These are phyloP conservation scores for Vararia minispora DNA, from an alignment of 768 basidiomycete genomes.

Conservation along the genomic window DNA sequence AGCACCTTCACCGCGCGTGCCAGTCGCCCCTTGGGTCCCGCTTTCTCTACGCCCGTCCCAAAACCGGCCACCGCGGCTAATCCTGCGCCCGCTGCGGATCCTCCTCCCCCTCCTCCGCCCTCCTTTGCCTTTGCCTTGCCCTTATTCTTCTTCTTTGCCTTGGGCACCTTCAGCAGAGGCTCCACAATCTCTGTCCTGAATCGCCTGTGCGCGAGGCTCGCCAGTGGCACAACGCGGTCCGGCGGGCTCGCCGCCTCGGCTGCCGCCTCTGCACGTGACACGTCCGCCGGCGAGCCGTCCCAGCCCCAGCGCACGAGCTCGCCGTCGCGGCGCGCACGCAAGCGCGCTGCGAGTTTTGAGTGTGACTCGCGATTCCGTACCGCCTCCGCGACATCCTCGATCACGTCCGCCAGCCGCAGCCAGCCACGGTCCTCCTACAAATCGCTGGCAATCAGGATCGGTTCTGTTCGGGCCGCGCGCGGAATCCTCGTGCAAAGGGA, in stretches of 20 bases:
- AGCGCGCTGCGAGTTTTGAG: conserved; percentile 43
- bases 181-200: conserved; percentile 68
- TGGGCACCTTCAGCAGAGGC: conserved; percentile 57
- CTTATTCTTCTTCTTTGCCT: conserved; percentile 37
- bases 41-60: conserved; percentile 27
- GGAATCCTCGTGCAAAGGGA: too few relatives aligned
- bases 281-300: conserved; percentile 31
- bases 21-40: conserved; percentile 50
- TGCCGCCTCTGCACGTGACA: conserved; percentile 51
- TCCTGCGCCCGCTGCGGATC: conserved; percentile 16
- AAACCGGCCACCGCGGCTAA: too few relatives aligned
- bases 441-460: too few relatives aligned
- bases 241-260: conserved; percentile 63
- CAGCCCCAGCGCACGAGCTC: conserved; percentile 70
- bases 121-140: conserved; percentile 35
- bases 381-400: conserved; percentile 47
- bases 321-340: conserved; percentile 46
- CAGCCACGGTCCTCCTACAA: conserved; percentile 76
- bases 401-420: conserved; percentile 55
- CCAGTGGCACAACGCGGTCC: conserved; percentile 55
- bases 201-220: conserved; percentile 55
- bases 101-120: too few relatives aligned
- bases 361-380: conserved; percentile 41
- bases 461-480: too few relatives aligned
- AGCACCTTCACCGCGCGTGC: conserved; percentile 58